Percentiles rank a stretch among this genome's conserved stretches.
phyloP scores from a whole-genome alignment of 495 filamentous ascomycete genomes.

The Chaetomium fimeti region DNA sequence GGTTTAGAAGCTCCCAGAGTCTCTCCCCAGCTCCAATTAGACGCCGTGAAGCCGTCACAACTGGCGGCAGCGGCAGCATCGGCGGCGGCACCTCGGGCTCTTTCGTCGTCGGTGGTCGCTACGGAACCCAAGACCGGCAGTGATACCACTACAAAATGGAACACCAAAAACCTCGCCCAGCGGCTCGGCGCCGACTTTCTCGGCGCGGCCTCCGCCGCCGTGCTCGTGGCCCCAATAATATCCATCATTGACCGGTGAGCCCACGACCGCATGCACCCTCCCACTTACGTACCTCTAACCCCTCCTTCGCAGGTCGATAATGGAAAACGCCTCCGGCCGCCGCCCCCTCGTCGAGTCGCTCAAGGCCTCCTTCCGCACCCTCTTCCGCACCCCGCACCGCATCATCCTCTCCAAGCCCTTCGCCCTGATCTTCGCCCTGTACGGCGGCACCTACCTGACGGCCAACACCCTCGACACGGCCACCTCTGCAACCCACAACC shows the following conservation, averaged over 20 bases:
- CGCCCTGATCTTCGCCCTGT: conserved; percentile 81
- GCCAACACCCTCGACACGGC: conserved; percentile 86
- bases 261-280: neutral
- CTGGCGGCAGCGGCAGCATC: neutral
- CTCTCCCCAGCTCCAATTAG: conserved; percentile 4
- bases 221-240: conserved; percentile 80
- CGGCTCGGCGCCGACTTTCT: conserved; percentile 70
- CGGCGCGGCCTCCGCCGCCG: conserved; percentile 75
- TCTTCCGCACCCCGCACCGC: conserved; percentile 64
- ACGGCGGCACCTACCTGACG: conserved; percentile 86
- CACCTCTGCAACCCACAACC: conserved; percentile 61
- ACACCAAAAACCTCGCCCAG: conserved; percentile 67
- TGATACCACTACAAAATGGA: conserved; percentile 54
- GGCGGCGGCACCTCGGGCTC: neutral
- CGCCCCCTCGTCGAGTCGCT: conserved; percentile 68
- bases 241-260: conserved; percentile 85
- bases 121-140: conserved; percentile 9
- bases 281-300: neutral
- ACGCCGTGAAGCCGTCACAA: conserved; percentile 3
- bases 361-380: conserved; percentile 57
- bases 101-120: neutral
- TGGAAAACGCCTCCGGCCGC: conserved; percentile 89
- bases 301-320: conserved; percentile 67
- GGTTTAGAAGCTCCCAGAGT: conserved; percentile 12
- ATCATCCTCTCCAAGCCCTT: conserved; percentile 80